Percentiles rank a stretch among this genome's conserved stretches.
These are phyloP conservation scores for Globisporangium mamillatum DNA, from an alignment of 352 stramenopile genomes.

Conservation along the genomic window DNA sequence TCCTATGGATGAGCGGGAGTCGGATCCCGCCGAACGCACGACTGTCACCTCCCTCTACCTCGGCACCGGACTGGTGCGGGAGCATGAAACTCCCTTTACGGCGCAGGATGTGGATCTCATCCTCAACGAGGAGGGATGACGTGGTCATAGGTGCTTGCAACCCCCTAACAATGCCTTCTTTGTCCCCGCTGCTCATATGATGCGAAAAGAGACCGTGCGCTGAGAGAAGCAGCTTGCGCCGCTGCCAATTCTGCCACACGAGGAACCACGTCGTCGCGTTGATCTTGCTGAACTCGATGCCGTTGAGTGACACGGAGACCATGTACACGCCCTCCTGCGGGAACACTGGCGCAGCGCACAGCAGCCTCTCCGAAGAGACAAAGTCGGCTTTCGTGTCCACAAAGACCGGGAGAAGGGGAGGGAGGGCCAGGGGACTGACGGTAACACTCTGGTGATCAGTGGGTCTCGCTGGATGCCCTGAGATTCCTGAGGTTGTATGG, in stretches of 20 bases:
- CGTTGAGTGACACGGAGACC: constrained; percentile 63
- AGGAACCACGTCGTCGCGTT: constrained; percentile 65
- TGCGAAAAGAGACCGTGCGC: constrained; percentile 36
- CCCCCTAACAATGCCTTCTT: not conserved
- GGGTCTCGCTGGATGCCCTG: not conserved
- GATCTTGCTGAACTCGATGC: constrained; percentile 56
- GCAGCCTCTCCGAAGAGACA: constrained; percentile 41
- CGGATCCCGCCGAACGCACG: constrained; percentile 11
- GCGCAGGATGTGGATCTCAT: constrained; percentile 18
- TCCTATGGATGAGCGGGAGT: constrained; percentile 17
- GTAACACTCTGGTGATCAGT: not conserved
- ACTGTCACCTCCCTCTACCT: not conserved
- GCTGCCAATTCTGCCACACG: constrained; percentile 85
- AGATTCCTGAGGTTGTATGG: not conserved
- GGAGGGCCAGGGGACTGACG: not conserved
- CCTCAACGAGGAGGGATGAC: constrained; percentile 1
- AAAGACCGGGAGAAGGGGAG: constrained; percentile 3
- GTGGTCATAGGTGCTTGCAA: not conserved
- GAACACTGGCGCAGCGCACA: constrained; percentile 50
- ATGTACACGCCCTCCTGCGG: constrained; percentile 65
- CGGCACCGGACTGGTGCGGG: constrained; percentile 5
- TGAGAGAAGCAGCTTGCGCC: constrained; percentile 44
- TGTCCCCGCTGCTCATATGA: not conserved
- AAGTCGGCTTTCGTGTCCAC: constrained; percentile 31
- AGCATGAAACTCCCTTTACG: constrained; percentile 51